Percentiles rank a stretch among this genome's conserved stretches.
Conservation (phyloP, 2,329 filamentous ascomycete genomes). For the Pseudogymnoascus sp. region DNA sequence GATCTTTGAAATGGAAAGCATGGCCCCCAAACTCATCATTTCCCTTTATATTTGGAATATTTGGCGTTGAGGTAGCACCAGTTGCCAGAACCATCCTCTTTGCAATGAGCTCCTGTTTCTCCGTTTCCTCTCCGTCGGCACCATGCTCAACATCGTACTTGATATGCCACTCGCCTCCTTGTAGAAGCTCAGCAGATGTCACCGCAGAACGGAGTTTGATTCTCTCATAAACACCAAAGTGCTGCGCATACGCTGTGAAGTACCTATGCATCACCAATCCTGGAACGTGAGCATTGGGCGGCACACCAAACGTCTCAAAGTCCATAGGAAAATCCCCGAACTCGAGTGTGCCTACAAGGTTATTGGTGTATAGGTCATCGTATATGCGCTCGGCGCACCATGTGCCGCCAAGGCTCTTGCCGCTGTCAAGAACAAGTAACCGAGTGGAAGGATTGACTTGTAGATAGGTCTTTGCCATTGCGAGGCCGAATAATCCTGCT, state of each 20-base stretch:
- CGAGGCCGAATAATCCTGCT: conserved; percentile 47
- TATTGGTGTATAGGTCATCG: conserved; percentile 62
- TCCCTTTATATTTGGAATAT: conserved; percentile 39
- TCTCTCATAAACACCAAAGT: conserved; percentile 41
- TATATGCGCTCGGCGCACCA: conserved; percentile 62
- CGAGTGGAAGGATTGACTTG: conserved; percentile 47
- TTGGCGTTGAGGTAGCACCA: conserved; percentile 42
- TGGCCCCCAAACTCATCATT: conserved; percentile 36
- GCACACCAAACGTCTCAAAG: conserved; percentile 15
- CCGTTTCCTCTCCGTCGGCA: not conserved
- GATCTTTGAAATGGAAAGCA: conserved; percentile 21
- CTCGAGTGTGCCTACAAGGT: conserved; percentile 62
- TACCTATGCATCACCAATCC: conserved; percentile 48
- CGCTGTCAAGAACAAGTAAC: conserved; percentile 51
- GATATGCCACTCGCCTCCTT: conserved; percentile 1
- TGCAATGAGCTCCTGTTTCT: not conserved
- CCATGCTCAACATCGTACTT: not conserved
- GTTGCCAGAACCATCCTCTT: conserved; percentile 43
- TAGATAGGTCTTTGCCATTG: conserved; percentile 51
- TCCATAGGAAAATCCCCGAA: conserved; percentile 57
- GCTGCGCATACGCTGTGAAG: conserved; percentile 44
- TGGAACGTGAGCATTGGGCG: conserved; percentile 47
- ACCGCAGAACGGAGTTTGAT: conserved; percentile 46
- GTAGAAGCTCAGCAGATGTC: conserved; percentile 11
- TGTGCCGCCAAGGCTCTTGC: conserved; percentile 53